Conservation (phyloP, 2,329 filamentous ascomycete genomes). For the Microsporum ferrugineum region DNA sequence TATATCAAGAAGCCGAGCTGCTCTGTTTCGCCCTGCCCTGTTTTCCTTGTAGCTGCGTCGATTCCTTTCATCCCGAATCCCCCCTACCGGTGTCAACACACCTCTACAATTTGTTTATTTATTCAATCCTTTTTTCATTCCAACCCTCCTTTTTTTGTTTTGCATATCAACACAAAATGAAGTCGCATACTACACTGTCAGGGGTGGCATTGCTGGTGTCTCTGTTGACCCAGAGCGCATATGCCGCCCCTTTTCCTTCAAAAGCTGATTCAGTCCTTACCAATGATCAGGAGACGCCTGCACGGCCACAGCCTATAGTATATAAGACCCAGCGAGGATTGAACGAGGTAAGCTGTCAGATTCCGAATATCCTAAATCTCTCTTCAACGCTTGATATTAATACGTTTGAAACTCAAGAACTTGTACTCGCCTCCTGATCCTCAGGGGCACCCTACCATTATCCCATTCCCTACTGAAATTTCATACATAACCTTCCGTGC, state of each 20-base stretch:
- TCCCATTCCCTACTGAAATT: conserved; percentile 20
- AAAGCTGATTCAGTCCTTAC: background rate
- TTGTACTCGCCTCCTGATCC: conserved; percentile 6
- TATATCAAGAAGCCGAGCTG: background rate
- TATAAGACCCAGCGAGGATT: background rate
- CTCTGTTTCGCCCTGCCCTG: background rate
- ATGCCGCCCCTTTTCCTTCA: conserved; percentile 3
- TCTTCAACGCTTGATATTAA: background rate
- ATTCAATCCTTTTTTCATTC: background rate
- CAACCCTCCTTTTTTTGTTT: no score
- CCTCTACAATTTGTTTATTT: background rate
- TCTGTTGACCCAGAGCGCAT: background rate
- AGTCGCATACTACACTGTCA: background rate
- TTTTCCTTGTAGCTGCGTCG: background rate
- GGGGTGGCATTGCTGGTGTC: conserved; percentile 5
- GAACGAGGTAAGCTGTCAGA: background rate
- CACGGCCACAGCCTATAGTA: background rate
- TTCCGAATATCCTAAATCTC: no score
- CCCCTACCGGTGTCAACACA: background rate
- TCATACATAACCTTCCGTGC: conserved; percentile 5
- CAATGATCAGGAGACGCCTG: background rate
- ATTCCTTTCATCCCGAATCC: background rate
- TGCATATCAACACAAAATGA: background rate
- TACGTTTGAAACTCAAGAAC: background rate
- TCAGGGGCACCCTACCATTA: conserved; percentile 10